Evolutionary conservation across 257 asterid genomes (phyloP).

Genomic region (Lantana camara): DNA sequence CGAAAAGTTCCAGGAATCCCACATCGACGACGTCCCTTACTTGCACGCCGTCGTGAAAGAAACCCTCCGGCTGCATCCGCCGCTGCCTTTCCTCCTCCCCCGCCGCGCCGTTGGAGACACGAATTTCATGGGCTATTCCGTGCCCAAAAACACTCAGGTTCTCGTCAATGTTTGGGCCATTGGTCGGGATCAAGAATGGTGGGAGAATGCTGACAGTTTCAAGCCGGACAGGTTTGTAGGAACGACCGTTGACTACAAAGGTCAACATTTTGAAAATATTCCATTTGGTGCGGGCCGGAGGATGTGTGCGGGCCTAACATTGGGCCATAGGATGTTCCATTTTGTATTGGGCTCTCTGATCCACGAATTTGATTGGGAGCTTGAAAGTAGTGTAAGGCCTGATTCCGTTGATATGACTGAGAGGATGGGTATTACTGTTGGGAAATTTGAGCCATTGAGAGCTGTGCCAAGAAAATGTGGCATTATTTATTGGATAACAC

Average conservation of each 20-base stretch:
- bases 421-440: constrained; percentile 51
- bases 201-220: constrained; percentile 47
- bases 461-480: constrained; percentile 32
- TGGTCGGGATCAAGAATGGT: constrained; percentile 52
- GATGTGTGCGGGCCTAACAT: constrained; percentile 53
- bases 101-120: constrained; percentile 40
- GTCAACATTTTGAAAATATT: constrained; percentile 48
- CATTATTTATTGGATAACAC: no score
- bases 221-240: constrained; percentile 58
- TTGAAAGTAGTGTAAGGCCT: constrained; percentile 20
- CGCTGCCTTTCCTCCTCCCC: constrained; percentile 47
- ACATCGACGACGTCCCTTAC: constrained; percentile 42
- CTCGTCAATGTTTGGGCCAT: constrained; percentile 53
- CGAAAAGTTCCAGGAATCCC: constrained; percentile 36
- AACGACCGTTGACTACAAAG: constrained; percentile 44
- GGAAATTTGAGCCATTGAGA: constrained; percentile 46
- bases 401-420: constrained; percentile 40
- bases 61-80: constrained; percentile 52
- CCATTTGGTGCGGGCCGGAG: constrained; percentile 73
- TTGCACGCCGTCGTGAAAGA: constrained; percentile 57
- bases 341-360: constrained; percentile 54
- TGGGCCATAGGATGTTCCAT: constrained; percentile 60
- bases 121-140: constrained; percentile 41
- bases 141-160: constrained; percentile 47
- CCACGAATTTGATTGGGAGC: constrained; percentile 57